Evolutionary conservation across 73 alveolate species (phyloP).

Genomic region (Stentor coeruleus): DNA sequence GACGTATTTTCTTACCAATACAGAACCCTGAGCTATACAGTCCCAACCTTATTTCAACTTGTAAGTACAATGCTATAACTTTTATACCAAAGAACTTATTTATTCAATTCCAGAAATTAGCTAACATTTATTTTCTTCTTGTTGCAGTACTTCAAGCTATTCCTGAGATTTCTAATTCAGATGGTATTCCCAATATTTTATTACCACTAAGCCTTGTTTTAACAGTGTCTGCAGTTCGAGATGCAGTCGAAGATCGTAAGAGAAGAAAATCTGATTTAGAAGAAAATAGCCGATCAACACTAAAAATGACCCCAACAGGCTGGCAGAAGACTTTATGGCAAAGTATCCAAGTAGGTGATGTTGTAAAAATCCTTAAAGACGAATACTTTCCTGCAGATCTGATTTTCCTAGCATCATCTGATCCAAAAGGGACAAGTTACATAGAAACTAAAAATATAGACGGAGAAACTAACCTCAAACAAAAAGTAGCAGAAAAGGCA

Average conservation of each 20-base stretch:
- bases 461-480: constrained; percentile 63
- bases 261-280: constrained; percentile 84
- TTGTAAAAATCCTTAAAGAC: constrained; percentile 37
- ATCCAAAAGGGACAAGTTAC: constrained; percentile 87
- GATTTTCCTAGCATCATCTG: constrained; percentile 82
- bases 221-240: constrained; percentile 75
- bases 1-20: too few relatives aligned
- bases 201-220: constrained; percentile 39
- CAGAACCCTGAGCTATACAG: too few relatives aligned
- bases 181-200: too few relatives aligned
- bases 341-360: neutral
- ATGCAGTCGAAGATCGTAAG: constrained; percentile 91
- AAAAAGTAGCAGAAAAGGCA: too few relatives aligned
- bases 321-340: constrained; percentile 15
- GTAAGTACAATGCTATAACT: too few relatives aligned
- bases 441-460: constrained; percentile 74
- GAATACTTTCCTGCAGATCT: constrained; percentile 97
- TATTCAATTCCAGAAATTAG: too few relatives aligned
- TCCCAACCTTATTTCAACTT: too few relatives aligned
- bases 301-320: constrained; percentile 59
- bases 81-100: too few relatives aligned
- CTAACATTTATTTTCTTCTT: too few relatives aligned
- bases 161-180: too few relatives aligned
- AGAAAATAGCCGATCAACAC: constrained; percentile 63
- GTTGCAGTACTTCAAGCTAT: too few relatives aligned